Percentiles rank a stretch among this genome's conserved stretches.
phyloP scores from a whole-genome alignment of 352 stramenopile species.

The Pythium brachiatum region DNA sequence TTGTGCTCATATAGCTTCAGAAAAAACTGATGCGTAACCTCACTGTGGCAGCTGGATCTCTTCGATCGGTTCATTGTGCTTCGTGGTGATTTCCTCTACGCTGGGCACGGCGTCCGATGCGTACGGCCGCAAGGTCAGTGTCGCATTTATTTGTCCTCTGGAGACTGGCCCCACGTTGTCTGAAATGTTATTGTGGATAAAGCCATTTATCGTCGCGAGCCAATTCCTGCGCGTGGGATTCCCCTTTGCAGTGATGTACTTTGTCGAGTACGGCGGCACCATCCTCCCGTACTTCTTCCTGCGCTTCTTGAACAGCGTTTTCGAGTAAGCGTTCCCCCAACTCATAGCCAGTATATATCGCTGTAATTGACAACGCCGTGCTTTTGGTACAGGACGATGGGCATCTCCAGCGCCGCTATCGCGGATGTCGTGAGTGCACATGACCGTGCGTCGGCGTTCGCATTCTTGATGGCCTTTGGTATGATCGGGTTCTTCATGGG shows the following conservation, averaged over 20 bases:
- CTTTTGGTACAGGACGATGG: constrained; percentile 39
- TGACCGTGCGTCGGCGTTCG: constrained; percentile 55
- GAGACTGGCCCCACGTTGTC: no score
- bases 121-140: constrained; percentile 69
- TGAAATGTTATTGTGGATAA: no score
- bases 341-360: no score
- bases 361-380: neutral
- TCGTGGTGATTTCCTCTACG: constrained; percentile 69
- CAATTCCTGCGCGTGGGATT: constrained; percentile 56
- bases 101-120: constrained; percentile 71
- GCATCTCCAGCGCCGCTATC: constrained; percentile 54
- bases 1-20: no score
- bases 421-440: constrained; percentile 56
- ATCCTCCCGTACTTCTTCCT: constrained; percentile 66
- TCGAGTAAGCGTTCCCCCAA: no score
- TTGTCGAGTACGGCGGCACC: constrained; percentile 46
- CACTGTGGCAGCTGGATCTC: constrained; percentile 47
- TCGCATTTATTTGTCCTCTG: neutral
- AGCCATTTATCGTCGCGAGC: constrained; percentile 72
- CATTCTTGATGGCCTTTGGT: constrained; percentile 49
- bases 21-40: neutral
- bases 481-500: constrained; percentile 57
- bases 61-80: constrained; percentile 48
- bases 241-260: constrained; percentile 72
- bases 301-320: constrained; percentile 49